phyloP scores from a whole-genome alignment of 768 basidiomycete genomes.

The Cystobasidium tubakii region DNA sequence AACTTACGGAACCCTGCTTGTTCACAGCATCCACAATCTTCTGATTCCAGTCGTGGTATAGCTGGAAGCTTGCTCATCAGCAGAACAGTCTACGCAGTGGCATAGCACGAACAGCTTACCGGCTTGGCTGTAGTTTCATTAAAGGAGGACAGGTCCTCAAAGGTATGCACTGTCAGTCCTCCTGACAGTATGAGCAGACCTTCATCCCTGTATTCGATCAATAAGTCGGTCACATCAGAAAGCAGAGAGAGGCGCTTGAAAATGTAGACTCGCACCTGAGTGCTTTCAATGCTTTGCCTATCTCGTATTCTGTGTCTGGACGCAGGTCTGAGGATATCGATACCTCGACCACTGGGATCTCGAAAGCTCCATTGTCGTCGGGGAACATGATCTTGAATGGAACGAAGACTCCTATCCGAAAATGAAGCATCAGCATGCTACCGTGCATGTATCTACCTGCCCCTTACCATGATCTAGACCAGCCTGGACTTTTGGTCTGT shows the following conservation, averaged over 20 bases:
- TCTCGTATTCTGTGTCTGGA: constrained; percentile 61
- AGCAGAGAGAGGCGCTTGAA: no score
- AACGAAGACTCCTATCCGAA: constrained; percentile 72
- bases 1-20: constrained; percentile 53
- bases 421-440: no score
- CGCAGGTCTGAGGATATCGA: constrained; percentile 59
- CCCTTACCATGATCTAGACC: constrained; percentile 45
- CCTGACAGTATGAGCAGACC: constrained; percentile 66
- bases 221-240: background rate
- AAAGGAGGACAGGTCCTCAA: constrained; percentile 45
- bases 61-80: constrained; percentile 55
- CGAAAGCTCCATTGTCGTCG: constrained; percentile 50
- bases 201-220: constrained; percentile 59
- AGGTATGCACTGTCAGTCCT: constrained; percentile 64
- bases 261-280: constrained; percentile 54
- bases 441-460: background rate
- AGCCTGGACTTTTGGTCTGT: background rate
- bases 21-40: constrained; percentile 59
- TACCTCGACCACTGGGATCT: constrained; percentile 63
- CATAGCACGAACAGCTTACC: background rate
- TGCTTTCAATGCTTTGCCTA: constrained; percentile 60
- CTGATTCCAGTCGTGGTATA: constrained; percentile 58
- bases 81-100: background rate
- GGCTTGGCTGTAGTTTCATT: constrained; percentile 28
- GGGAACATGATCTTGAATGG: constrained; percentile 71